These are phyloP conservation scores for Pulveroboletus frians DNA, from an alignment of 768 basidiomycete species.

Conservation along the genomic window DNA sequence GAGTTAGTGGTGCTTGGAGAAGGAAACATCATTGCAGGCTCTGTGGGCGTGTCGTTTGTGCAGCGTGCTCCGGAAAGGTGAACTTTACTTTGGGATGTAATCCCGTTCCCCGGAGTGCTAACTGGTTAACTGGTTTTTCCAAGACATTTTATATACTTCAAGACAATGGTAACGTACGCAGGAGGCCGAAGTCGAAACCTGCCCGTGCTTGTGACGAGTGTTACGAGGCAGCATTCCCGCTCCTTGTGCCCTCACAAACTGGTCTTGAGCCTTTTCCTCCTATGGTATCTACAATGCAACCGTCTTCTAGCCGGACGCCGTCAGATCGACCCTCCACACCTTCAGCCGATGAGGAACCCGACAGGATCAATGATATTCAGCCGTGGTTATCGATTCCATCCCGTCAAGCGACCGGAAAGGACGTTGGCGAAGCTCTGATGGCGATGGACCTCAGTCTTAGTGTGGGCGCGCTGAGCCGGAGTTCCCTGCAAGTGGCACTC, in stretches of 20 bases:
- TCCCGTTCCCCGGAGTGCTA: neutral
- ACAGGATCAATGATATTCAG: slow-evolving; percentile 15
- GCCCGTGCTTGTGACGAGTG: slow-evolving; percentile 83
- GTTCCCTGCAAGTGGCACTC: slow-evolving; percentile 19
- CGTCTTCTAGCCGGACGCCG: slow-evolving; percentile 6
- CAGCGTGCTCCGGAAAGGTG: slow-evolving; percentile 76
- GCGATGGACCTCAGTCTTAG: slow-evolving; percentile 31
- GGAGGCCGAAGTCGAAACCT: slow-evolving; percentile 48
- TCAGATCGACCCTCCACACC: slow-evolving; percentile 20
- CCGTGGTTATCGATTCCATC: slow-evolving; percentile 30
- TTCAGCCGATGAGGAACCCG: slow-evolving; percentile 8
- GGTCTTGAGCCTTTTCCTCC: slow-evolving; percentile 6
- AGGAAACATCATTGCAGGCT: slow-evolving; percentile 83
- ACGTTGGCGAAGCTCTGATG: slow-evolving; percentile 33
- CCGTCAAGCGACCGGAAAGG: slow-evolving; percentile 14
- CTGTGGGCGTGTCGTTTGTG: slow-evolving; percentile 83
- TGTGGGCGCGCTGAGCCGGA: slow-evolving; percentile 17
- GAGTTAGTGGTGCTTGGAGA: slow-evolving; percentile 34
- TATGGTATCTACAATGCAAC: slow-evolving; percentile 4
- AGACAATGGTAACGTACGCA: slow-evolving; percentile 37
- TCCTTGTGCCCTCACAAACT: slow-evolving; percentile 20
- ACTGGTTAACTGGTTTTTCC: slow-evolving; percentile 4
- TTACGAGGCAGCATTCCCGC: slow-evolving; percentile 80
- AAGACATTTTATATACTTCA: slow-evolving; percentile 78
- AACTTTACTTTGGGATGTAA: slow-evolving; percentile 9